phyloP scores from a whole-genome alignment of 2,329 filamentous ascomycete genomes.

The Whalleya microplaca region DNA sequence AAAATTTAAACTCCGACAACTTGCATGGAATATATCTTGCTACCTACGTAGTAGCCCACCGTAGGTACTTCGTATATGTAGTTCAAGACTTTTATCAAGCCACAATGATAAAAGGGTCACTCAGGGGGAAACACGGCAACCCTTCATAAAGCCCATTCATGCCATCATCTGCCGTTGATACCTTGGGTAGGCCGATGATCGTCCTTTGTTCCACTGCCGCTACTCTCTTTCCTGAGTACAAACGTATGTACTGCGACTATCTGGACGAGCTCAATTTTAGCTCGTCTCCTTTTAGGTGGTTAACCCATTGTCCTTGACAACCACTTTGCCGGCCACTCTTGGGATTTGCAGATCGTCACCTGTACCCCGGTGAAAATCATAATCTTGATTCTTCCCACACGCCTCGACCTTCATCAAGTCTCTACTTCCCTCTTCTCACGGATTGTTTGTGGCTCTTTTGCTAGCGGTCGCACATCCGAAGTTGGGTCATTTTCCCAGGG shows the following conservation, averaged over 20 bases:
- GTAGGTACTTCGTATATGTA: slow-evolving; percentile 9
- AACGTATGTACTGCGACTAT: neutral
- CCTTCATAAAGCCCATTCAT: slow-evolving; percentile 30
- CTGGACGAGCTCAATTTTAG: slow-evolving; percentile 10
- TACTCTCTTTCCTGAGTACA: neutral
- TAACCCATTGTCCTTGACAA: slow-evolving; percentile 5
- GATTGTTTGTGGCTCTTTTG: slow-evolving; percentile 4
- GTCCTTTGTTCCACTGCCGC: slow-evolving; percentile 10
- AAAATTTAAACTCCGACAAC: slow-evolving; percentile 10
- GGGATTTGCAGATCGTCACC: neutral
- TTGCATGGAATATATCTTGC: slow-evolving; percentile 1
- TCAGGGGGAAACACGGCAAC: slow-evolving; percentile 5
- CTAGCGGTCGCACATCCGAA: slow-evolving; percentile 2
- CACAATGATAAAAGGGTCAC: slow-evolving; percentile 8
- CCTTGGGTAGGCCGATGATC: slow-evolving; percentile 18
- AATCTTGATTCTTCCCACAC: neutral
- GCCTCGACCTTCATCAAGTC: neutral
- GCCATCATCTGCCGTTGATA: slow-evolving; percentile 12
- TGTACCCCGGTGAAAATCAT: slow-evolving; percentile 5
- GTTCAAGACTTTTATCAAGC: slow-evolving; percentile 7
- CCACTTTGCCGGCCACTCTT: neutral
- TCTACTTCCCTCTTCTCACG: neutral
- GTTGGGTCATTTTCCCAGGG: neutral
- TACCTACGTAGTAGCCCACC: slow-evolving; percentile 2
- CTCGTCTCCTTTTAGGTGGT: slow-evolving; percentile 4